Evolutionary conservation across 495 filamentous ascomycete genomes (phyloP), one percentile per base, ranked within the genome.

Genomic region (Daldinia childiae): DNA sequence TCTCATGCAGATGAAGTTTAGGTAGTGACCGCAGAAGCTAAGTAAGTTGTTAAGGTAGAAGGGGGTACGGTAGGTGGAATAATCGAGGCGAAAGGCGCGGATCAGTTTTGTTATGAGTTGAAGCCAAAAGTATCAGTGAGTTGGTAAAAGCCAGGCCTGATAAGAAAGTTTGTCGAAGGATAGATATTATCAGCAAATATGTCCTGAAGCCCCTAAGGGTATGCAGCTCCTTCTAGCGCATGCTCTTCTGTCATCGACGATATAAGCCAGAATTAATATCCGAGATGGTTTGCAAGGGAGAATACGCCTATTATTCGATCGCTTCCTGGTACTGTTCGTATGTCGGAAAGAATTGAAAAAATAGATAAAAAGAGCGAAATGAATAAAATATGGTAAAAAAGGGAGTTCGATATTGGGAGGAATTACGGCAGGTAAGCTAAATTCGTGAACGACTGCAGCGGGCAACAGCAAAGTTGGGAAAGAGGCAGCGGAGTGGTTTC

Each of bases 151-250:
- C 56, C 32, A 59, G 43, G 32, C 19, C 36, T 24, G 26, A 26
- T 36, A 6, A 41, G 51, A 27, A 32, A 51, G n/a, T 15, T 50
- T 38, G 51, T 62, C 21, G 26, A 52, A 56, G 45, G 48, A 19
- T 24, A 39, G 34, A 69, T 19, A 30, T 17, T 45, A 45, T 62
- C 62, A 27, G 48, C 39, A n/a, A 36, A 26, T 55, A 39, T 62
- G 27, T 74, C 62, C 62, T 57, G 1, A 21, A 29, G 11, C 64
- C 64, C 68, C 67, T 52, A 14, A 54, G 64, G 58, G 51, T 41
- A 39, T 41, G 39, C 45, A 64, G 39, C 21, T 57, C 43, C 43
- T 48, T 45, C 68, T 74, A 74, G 54, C 63, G 59, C 72, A 74
- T 74, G 34, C 72, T 74, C 59, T 65, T 50, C 17, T 12, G 45